Evolutionary conservation across 768 basidiomycete species (phyloP).

Genomic region (Cubamyces lactineus): DNA sequence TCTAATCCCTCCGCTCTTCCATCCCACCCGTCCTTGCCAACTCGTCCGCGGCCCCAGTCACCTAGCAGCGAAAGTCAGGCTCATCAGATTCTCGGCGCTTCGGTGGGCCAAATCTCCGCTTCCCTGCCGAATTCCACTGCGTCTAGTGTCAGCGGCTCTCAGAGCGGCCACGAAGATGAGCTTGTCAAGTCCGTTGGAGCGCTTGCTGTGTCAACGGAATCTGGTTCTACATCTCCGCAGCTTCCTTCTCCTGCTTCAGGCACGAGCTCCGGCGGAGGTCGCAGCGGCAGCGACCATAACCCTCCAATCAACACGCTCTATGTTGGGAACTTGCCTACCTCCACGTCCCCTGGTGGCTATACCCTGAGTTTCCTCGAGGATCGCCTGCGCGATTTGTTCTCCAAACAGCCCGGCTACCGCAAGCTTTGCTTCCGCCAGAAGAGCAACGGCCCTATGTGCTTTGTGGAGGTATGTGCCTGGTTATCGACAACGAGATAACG

Average conservation of each 20-base stretch:
- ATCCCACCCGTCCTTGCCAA: constrained; percentile 33
- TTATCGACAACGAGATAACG: background rate
- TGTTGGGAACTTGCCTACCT: constrained; percentile 94
- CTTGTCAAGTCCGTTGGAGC: constrained; percentile 39
- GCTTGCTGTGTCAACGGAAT: constrained; percentile 56
- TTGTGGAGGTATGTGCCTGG: constrained; percentile 77
- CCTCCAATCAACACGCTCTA: constrained; percentile 99
- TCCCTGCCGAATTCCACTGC: constrained; percentile 43
- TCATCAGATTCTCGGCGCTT: constrained; percentile 6
- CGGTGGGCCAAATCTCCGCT: constrained; percentile 24
- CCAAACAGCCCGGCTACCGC: constrained; percentile 79
- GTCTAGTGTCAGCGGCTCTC: constrained; percentile 48
- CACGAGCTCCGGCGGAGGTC: constrained; percentile 47
- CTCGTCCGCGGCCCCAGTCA: constrained; percentile 35
- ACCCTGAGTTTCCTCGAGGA: constrained; percentile 87
- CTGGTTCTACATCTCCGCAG: constrained; percentile 69
- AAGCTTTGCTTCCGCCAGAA: constrained; percentile 96
- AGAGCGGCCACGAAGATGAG: constrained; percentile 39
- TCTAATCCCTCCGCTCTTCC: constrained; percentile 32
- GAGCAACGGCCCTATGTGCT: constrained; percentile 98
- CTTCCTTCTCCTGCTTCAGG: constrained; percentile 77
- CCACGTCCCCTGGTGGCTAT: constrained; percentile 69
- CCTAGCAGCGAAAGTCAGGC: constrained; percentile 28
- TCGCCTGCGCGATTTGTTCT: constrained; percentile 80
- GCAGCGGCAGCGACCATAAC: constrained; percentile 78